phyloP scores from a whole-genome alignment of 495 filamentous ascomycete genomes.

The Aspergillus wentii region DNA sequence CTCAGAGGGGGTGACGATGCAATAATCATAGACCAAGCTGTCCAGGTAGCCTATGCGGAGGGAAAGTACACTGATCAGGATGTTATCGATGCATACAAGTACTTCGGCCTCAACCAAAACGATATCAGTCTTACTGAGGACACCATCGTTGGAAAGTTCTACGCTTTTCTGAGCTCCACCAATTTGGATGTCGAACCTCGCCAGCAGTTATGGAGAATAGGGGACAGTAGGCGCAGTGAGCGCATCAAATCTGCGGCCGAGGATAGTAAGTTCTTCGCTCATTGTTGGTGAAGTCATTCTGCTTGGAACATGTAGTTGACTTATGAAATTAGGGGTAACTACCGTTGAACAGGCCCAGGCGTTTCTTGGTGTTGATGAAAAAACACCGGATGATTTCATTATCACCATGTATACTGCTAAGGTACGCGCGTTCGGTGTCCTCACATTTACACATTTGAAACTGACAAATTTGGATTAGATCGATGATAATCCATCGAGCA shows the following conservation, averaged over 20 bases:
- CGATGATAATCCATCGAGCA: constrained; percentile 43
- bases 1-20: constrained; percentile 31
- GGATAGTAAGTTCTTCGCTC: constrained; percentile 40
- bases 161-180: constrained; percentile 44
- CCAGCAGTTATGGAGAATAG: constrained; percentile 52
- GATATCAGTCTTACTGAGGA: constrained; percentile 44
- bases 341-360: constrained; percentile 57
- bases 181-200: constrained; percentile 47
- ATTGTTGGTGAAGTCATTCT: too few species aligned
- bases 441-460: background rate
- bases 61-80: constrained; percentile 47
- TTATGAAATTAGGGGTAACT: constrained; percentile 38
- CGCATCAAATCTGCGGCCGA: constrained; percentile 51
- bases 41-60: constrained; percentile 33
- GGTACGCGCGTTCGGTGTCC: constrained; percentile 20
- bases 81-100: constrained; percentile 50
- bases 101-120: constrained; percentile 42
- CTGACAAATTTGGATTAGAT: constrained; percentile 19
- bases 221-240: constrained; percentile 43
- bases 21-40: constrained; percentile 29
- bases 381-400: constrained; percentile 56
- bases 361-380: constrained; percentile 49
- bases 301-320: constrained; percentile 12
- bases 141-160: constrained; percentile 53
- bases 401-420: constrained; percentile 55